These are phyloP conservation scores for Backusella macrospora DNA, from an alignment of 192 early-diverging fungal genomes.

Conservation along the genomic window DNA sequence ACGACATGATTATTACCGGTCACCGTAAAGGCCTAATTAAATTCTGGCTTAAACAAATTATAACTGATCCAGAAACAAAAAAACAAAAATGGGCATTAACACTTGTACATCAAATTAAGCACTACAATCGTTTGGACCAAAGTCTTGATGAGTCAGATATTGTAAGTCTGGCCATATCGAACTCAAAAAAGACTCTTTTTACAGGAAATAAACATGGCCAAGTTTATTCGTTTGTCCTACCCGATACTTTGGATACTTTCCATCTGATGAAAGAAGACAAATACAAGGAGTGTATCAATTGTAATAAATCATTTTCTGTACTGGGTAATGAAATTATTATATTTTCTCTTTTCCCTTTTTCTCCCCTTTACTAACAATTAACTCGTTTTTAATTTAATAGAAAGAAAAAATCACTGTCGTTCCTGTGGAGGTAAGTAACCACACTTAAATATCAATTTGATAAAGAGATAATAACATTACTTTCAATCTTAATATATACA, in stretches of 20 bases:
- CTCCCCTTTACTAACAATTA: not conserved
- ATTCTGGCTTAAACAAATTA: constrained; percentile 32
- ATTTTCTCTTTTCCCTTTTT: not conserved
- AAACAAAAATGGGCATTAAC: constrained; percentile 40
- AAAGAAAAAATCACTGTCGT: constrained; percentile 53
- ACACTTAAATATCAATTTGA: not conserved
- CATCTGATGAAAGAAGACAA: constrained; percentile 54
- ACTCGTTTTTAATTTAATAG: constrained; percentile 30
- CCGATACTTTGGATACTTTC: constrained; percentile 48
- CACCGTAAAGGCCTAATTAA: constrained; percentile 58
- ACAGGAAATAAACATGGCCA: constrained; percentile 53
- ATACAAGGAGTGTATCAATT: constrained; percentile 52
- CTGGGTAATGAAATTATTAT: constrained; percentile 33
- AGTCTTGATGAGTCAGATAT: constrained; percentile 43
- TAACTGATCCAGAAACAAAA: constrained; percentile 17
- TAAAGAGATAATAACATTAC: not conserved
- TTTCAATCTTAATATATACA: not conserved
- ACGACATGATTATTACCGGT: constrained; percentile 58
- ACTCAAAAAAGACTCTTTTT: constrained; percentile 44
- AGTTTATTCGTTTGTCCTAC: constrained; percentile 51
- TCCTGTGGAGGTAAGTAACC: constrained; percentile 50
- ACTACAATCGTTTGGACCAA: constrained; percentile 40
- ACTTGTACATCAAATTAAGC: constrained; percentile 41
- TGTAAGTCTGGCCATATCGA: constrained; percentile 17
- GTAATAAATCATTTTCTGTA: constrained; percentile 53